These are phyloP conservation scores for Candida verbasci DNA, from an alignment of 805 yeast species.

Conservation along the genomic window DNA sequence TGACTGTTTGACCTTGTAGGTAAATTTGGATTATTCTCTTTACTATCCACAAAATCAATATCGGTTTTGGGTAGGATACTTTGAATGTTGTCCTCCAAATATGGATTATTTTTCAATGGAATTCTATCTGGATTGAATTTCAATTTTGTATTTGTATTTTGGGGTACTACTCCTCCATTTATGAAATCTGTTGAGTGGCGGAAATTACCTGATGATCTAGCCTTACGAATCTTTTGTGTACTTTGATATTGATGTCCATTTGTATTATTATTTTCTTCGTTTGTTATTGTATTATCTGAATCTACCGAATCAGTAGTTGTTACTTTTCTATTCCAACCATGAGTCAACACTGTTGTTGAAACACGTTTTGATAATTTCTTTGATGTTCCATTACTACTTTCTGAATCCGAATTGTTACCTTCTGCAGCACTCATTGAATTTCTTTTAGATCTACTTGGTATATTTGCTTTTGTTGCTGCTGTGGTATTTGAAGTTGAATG, in stretches of 20 bases:
- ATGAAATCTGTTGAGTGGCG: conserved; percentile 10
- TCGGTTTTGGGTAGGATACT: neutral
- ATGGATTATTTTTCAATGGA: conserved; percentile 22
- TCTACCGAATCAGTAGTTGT: conserved; percentile 13
- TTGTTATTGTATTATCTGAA: conserved; percentile 2
- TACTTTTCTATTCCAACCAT: conserved; percentile 5
- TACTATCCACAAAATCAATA: neutral
- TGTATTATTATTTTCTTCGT: neutral
- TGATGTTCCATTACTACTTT: conserved; percentile 1
- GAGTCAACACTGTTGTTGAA: conserved; percentile 12
- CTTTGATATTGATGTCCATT: neutral
- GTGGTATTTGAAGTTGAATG: conserved; percentile 14
- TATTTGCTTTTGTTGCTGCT: neutral
- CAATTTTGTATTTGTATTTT: conserved; percentile 9
- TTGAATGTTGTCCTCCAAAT: conserved; percentile 13
- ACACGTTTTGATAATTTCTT: conserved; percentile 19
- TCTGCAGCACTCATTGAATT: conserved; percentile 12
- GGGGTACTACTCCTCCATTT: conserved; percentile 10
- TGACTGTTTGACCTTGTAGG: conserved; percentile 26
- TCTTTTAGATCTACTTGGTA: conserved; percentile 10
- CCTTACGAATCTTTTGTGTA: conserved; percentile 20
- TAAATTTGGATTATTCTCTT: conserved; percentile 26
- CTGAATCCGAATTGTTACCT: conserved; percentile 5
- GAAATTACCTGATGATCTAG: conserved; percentile 34
- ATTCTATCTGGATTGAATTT: conserved; percentile 17